Evolutionary conservation across 805 yeast genomes (phyloP).

Genomic region (Candida nonsorbophila): DNA sequence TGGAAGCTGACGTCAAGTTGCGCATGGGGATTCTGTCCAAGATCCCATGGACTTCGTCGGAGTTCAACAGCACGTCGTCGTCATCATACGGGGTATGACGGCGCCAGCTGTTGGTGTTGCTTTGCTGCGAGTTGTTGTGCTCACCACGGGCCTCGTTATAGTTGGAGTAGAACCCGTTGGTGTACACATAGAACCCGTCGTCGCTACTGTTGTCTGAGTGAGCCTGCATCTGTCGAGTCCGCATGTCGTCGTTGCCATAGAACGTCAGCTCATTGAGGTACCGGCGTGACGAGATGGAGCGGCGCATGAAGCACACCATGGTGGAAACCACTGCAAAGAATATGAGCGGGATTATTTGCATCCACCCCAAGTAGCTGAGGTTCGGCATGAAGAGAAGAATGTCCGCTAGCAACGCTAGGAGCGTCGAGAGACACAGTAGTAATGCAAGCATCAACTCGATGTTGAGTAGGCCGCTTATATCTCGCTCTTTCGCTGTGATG

Average conservation of each 20-base stretch:
- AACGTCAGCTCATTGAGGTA: slow-evolving; percentile 26
- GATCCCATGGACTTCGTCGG: slow-evolving; percentile 6
- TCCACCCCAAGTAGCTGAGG: slow-evolving; percentile 83
- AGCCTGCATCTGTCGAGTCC: slow-evolving; percentile 14
- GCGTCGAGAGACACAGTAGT: slow-evolving; percentile 62
- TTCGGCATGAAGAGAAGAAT: slow-evolving; percentile 71
- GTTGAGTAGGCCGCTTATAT: too few species aligned
- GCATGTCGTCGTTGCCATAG: slow-evolving; percentile 31
- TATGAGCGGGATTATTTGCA: slow-evolving; percentile 64
- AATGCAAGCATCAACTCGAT: slow-evolving; percentile 53
- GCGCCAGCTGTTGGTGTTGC: slow-evolving; percentile 12
- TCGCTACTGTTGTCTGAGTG: slow-evolving; percentile 29
- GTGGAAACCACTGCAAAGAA: slow-evolving; percentile 60
- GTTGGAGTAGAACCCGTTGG: slow-evolving; percentile 35
- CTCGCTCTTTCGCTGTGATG: too few species aligned
- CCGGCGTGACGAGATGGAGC: slow-evolving; percentile 54
- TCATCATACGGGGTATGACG: slow-evolving; percentile 11
- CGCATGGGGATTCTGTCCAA: too few species aligned
- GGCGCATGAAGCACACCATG: slow-evolving; percentile 63
- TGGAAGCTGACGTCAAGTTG: too few species aligned
- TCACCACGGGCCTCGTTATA: slow-evolving; percentile 12
- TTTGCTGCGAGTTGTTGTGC: slow-evolving; percentile 9
- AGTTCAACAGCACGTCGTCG: slow-evolving; percentile 10
- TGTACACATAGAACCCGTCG: slow-evolving; percentile 39
- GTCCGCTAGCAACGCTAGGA: slow-evolving; percentile 79